phyloP scores from a whole-genome alignment of 306 rosid genomes.

The Dryas octopetala region DNA sequence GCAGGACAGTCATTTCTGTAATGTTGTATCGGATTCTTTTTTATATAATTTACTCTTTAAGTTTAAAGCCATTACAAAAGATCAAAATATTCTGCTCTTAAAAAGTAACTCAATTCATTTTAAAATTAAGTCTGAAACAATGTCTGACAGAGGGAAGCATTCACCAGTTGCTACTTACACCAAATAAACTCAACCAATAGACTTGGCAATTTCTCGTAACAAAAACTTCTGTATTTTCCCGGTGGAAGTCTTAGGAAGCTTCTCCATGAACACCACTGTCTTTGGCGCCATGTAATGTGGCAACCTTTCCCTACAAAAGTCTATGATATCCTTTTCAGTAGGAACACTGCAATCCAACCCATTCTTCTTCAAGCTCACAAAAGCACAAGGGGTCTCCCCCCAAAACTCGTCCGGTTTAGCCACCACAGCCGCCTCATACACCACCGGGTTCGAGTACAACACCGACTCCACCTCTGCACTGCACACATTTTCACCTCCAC shows the following conservation, averaged over 20 bases:
- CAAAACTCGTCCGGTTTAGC: slow-evolving; percentile 12
- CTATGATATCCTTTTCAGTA: slow-evolving; percentile 17
- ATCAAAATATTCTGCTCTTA: not conserved
- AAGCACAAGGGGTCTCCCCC: slow-evolving; percentile 30
- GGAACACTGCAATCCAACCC: not conserved
- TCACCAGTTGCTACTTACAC: not conserved
- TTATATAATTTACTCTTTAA: not conserved
- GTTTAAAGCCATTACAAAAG: not conserved
- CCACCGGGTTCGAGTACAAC: slow-evolving; percentile 7
- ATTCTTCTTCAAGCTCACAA: slow-evolving; percentile 22
- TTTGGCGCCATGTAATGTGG: slow-evolving; percentile 25
- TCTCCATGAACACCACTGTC: slow-evolving; percentile 25
- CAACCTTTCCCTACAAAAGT: slow-evolving; percentile 17
- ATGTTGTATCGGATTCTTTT: not conserved
- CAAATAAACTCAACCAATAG: not conserved
- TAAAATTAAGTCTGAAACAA: not conserved
- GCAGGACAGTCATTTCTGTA: not conserved
- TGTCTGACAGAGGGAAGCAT: too few species aligned
- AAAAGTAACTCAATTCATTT: not conserved
- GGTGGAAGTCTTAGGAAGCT: slow-evolving; percentile 28
- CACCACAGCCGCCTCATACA: slow-evolving; percentile 21
- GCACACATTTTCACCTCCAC: slow-evolving; percentile 24
- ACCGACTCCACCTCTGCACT: slow-evolving; percentile 18
- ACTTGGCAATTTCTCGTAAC: slow-evolving; percentile 15
- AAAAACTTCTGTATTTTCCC: slow-evolving; percentile 19